A percentile compares a stretch with the other conserved stretches of the same genome.
phyloP scores from a whole-genome alignment of 2,329 filamentous ascomycete species.

The Aureobasidium melanogenum region DNA sequence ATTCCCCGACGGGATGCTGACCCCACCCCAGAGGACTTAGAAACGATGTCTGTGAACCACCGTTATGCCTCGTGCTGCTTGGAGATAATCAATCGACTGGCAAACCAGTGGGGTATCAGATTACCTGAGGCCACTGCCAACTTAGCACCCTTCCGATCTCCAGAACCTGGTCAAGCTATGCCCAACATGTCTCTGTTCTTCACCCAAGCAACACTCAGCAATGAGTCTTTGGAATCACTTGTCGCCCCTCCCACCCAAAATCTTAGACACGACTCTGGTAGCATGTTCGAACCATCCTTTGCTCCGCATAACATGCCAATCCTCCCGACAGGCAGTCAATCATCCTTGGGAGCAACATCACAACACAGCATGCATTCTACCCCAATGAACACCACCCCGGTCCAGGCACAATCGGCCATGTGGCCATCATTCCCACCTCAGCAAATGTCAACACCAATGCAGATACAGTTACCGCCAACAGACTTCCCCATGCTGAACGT shows the following conservation, averaged over 20 bases:
- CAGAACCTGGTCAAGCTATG: background rate
- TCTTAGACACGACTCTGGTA: slow-evolving; percentile 9
- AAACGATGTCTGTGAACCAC: slow-evolving; percentile 35
- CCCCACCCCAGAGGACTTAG: slow-evolving; percentile 25
- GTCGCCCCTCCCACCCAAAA: background rate
- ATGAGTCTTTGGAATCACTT: slow-evolving; percentile 3
- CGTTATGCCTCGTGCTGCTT: slow-evolving; percentile 35
- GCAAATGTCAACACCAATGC: background rate
- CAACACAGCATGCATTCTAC: slow-evolving; percentile 6
- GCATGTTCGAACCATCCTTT: slow-evolving; percentile 11
- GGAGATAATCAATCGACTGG: slow-evolving; percentile 33
- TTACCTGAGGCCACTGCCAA: slow-evolving; percentile 29
- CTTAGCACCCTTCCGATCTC: slow-evolving; percentile 2
- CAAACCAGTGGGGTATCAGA: slow-evolving; percentile 35
- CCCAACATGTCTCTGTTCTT: slow-evolving; percentile 10
- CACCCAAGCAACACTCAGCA: slow-evolving; percentile 10
- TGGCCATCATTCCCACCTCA: slow-evolving; percentile 1
- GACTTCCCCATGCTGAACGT: slow-evolving; percentile 7
- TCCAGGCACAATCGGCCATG: background rate
- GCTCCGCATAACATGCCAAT: slow-evolving; percentile 7
- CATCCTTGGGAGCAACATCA: background rate
- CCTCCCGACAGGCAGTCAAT: background rate
- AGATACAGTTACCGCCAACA: background rate
- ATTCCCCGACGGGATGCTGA: background rate
- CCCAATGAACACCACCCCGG: slow-evolving; percentile 1